Percentiles rank a stretch among this genome's conserved stretches.
These are phyloP conservation scores for Skeletonema tropicum DNA, from an alignment of 108 stramenopile genomes.

Conservation along the genomic window DNA sequence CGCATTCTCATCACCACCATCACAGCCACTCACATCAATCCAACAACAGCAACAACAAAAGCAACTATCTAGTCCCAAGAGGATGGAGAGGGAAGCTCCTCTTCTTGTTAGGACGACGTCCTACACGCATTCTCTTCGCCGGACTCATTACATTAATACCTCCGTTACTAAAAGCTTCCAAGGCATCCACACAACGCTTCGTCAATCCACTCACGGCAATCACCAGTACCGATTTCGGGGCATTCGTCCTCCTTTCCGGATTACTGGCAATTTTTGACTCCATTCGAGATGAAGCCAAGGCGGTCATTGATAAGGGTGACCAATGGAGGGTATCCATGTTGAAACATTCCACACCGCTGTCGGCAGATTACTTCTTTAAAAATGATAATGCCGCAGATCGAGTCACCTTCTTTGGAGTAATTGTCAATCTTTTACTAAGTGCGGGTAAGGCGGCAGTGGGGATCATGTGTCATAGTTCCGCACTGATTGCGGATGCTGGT, in stretches of 20 bases:
- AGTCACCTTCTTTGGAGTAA: constrained; percentile 85
- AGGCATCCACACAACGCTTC: not conserved
- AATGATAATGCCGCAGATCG: constrained; percentile 81
- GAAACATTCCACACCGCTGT: constrained; percentile 47
- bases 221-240: constrained; percentile 39
- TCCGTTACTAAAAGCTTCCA: constrained; percentile 27
- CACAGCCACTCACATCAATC: constrained; percentile 17
- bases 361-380: constrained; percentile 52
- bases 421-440: constrained; percentile 79
- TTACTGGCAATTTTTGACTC: constrained; percentile 39
- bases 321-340: constrained; percentile 51
- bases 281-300: constrained; percentile 46
- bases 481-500: constrained; percentile 95
- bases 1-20: constrained; percentile 49
- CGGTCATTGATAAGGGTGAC: constrained; percentile 38
- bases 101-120: constrained; percentile 27
- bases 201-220: constrained; percentile 4
- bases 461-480: constrained; percentile 79
- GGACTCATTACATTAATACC: constrained; percentile 56
- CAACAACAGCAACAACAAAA: constrained; percentile 2
- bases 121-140: constrained; percentile 60
- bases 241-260: constrained; percentile 39
- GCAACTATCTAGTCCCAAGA: constrained; percentile 18
- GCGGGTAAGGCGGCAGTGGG: constrained; percentile 85
- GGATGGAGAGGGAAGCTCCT: constrained; percentile 36